Conservation (phyloP, 495 filamentous ascomycete genomes). For the Haplographium delicatum region DNA sequence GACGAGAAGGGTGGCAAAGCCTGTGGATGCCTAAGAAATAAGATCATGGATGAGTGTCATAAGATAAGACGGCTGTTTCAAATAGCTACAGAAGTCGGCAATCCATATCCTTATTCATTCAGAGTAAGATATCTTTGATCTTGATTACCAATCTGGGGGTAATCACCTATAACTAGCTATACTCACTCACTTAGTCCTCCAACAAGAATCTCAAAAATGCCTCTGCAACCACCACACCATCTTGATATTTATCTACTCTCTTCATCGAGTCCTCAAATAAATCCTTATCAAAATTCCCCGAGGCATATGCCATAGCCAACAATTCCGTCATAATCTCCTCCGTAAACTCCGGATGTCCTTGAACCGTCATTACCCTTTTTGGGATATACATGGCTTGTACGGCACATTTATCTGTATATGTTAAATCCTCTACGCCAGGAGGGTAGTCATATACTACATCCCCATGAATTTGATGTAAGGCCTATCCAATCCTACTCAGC, state of each 20-base stretch:
- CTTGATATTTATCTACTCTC: conserved; percentile 60
- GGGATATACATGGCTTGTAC: conserved; percentile 78
- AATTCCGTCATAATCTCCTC: conserved; percentile 67
- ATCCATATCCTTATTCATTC: too few species aligned
- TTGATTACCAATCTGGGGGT: too few species aligned
- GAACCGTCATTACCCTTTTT: conserved; percentile 64
- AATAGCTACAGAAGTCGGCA: too few species aligned
- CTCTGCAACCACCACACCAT: conserved; percentile 63
- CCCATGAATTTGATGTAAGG: conserved; percentile 83
- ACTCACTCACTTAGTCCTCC: conserved; percentile 33
- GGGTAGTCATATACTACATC: conserved; percentile 73
- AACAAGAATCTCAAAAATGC: conserved; percentile 71
- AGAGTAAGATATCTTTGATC: too few species aligned
- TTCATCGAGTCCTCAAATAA: conserved; percentile 57
- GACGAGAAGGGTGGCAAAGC: too few species aligned
- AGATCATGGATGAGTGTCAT: too few species aligned
- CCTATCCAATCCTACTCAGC: conserved; percentile 37
- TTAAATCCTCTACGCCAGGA: conserved; percentile 55
- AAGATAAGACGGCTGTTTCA: too few species aligned
- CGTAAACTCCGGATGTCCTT: conserved; percentile 89
- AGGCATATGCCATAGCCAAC: conserved; percentile 48
- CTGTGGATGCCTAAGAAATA: too few species aligned
- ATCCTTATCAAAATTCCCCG: conserved; percentile 61
- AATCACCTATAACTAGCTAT: too few species aligned
- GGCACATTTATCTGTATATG: conserved; percentile 57